These are phyloP conservation scores for Populus alba DNA, from an alignment of 345 rosid species.

Conservation along the genomic window DNA sequence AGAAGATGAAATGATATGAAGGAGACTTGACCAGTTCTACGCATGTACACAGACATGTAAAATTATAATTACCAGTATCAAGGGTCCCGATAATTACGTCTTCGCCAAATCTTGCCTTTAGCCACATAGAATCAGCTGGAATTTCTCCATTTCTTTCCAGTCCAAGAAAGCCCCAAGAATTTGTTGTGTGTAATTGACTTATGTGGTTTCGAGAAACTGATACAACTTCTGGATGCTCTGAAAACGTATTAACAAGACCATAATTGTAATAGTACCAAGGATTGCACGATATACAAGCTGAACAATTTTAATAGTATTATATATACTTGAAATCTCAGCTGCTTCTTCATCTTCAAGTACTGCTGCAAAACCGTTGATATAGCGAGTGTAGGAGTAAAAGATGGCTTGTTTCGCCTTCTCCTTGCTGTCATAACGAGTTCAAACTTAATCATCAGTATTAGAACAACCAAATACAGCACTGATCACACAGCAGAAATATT, in stretches of 20 bases:
- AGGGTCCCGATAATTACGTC: conserved; percentile 25
- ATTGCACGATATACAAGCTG: not conserved
- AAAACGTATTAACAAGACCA: not conserved
- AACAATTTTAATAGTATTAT: too few relatives aligned
- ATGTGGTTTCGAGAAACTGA: conserved; percentile 17
- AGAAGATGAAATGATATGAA: too few relatives aligned
- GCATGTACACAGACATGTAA: too few relatives aligned
- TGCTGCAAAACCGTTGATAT: conserved; percentile 30
- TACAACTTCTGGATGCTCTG: conserved; percentile 18
- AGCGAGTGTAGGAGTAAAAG: conserved; percentile 20
- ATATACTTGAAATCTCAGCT: conserved; percentile 1
- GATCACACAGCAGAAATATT: too few relatives aligned
- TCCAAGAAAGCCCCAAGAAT: conserved; percentile 31
- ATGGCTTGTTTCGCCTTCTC: conserved; percentile 18
- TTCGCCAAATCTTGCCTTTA: conserved; percentile 18
- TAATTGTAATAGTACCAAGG: not conserved
- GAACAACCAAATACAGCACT: too few relatives aligned
- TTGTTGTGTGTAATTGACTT: conserved; percentile 25
- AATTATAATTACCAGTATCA: conserved; percentile 17
- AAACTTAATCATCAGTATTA: too few relatives aligned
- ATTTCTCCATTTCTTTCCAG: conserved; percentile 16
- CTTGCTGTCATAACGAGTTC: not conserved
- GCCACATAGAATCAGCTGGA: conserved; percentile 15
- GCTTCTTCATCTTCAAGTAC: conserved; percentile 22
- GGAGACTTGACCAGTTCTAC: too few relatives aligned